Percentiles rank a stretch among this genome's conserved stretches.
These are phyloP conservation scores for Seiridium unicorne DNA, from an alignment of 2,329 filamentous ascomycete species.

Conservation along the genomic window DNA sequence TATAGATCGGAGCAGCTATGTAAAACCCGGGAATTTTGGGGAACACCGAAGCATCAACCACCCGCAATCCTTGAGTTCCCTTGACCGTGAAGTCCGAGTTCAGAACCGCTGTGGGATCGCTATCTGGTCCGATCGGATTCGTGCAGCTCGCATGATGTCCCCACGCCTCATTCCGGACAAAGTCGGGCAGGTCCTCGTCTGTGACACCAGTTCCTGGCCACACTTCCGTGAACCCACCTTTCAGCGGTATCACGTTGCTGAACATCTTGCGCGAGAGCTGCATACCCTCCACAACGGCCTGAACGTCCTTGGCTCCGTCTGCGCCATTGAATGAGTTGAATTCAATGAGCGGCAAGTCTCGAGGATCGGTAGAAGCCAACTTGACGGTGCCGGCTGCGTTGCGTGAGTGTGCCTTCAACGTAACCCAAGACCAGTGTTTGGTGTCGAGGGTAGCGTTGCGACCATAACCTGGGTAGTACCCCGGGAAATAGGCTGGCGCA, in stretches of 20 bases:
- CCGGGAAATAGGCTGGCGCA: conserved; percentile 13
- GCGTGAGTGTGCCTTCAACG: conserved; percentile 35
- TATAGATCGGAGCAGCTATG: conserved; percentile 46
- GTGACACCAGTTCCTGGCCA: background rate
- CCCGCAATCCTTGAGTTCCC: conserved; percentile 48
- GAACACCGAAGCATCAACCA: conserved; percentile 54
- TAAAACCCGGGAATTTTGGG: conserved; percentile 41
- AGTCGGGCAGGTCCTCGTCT: conserved; percentile 26
- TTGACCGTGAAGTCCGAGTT: conserved; percentile 52
- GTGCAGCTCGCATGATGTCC: conserved; percentile 56
- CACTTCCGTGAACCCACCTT: conserved; percentile 1
- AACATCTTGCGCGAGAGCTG: conserved; percentile 7
- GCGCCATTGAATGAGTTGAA: conserved; percentile 54
- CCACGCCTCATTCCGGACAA: conserved; percentile 40
- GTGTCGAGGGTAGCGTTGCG: conserved; percentile 14
- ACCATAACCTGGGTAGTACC: conserved; percentile 14
- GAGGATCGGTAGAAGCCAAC: conserved; percentile 53
- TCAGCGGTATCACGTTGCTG: background rate
- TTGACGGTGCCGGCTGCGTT: conserved; percentile 52
- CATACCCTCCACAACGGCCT: conserved; percentile 32
- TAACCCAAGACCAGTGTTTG: conserved; percentile 26
- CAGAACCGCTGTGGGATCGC: conserved; percentile 50
- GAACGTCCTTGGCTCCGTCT: conserved; percentile 29
- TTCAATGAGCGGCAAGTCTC: conserved; percentile 48
- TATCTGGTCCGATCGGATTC: conserved; percentile 49